Evolutionary conservation across 345 rosid genomes (phyloP), one percentile per base, ranked within the genome.

Genomic region (Clarkia xantiana): DNA sequence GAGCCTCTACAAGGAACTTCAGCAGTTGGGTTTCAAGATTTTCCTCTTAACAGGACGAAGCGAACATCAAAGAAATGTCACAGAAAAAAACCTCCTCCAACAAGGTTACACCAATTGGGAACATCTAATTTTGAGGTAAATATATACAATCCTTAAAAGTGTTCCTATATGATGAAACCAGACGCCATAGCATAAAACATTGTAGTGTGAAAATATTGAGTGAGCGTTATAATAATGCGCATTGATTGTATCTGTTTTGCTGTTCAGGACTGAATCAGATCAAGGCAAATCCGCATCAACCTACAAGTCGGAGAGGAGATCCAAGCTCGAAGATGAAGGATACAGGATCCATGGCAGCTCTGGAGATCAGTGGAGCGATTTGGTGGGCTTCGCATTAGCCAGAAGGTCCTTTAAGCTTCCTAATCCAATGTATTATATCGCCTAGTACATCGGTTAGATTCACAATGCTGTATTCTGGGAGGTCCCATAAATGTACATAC

Each of bases 321-420:
- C 62, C 13, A 82, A 79, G 60, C 44, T 88, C 63, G 61, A 69
- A 1, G 44, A 67, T 3, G 62, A 69, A 66, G 94, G 90, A 10
- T 86, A 78, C 43, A 76, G 71, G 52, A 66, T 88, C 57, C 84
- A 56, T 7, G 94, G 97, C 48, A 79, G 60, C 69, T 72, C 84
- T 0, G 94, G 97, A 36, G 97, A 88, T 68, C 97, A 88, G 47
- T 88, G 97, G 97, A 88, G 97, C 20, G 94, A 88, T 49, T 67
- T 88, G 48, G 39, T 56, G 11, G 97, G 97, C 11, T 79, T 70
- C 57, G 94, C 91, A 6, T 40, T 56, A 12, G 86, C 91, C 0
- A 55, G 58, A 57, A 74, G 94, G 22, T 86, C 94, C 40, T 87
- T 84, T 51, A 81, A 84, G 61, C 79, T 79, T 46, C 91, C 96